phyloP scores from a whole-genome alignment of 129 eudicot genomes.

The Tagetes patula region DNA sequence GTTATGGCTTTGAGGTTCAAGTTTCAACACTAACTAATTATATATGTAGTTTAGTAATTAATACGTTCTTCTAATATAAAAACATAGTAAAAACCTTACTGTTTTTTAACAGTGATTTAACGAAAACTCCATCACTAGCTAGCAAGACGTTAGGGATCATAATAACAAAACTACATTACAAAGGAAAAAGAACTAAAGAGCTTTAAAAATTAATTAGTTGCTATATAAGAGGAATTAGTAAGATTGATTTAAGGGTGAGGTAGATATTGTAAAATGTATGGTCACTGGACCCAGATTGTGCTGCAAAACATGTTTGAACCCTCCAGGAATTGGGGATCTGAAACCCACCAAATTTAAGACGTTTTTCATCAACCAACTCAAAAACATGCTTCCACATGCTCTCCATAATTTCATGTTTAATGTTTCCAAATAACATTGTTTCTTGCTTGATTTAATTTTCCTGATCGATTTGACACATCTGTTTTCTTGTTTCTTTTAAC shows the following conservation, averaged over 20 bases:
- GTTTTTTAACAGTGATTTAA: no score
- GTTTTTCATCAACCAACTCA: slow-evolving; percentile 17
- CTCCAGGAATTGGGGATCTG: slow-evolving; percentile 30
- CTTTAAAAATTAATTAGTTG: no score
- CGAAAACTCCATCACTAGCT: no score
- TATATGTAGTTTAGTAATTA: no score
- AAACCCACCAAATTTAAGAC: background rate
- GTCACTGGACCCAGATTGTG: slow-evolving; percentile 3
- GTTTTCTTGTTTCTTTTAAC: background rate
- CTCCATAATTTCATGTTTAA: slow-evolving; percentile 12
- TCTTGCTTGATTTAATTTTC: background rate
- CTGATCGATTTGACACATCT: background rate
- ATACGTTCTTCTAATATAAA: no score
- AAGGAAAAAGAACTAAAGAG: no score
- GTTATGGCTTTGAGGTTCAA: no score
- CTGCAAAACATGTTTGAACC: slow-evolving; percentile 22
- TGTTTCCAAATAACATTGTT: slow-evolving; percentile 10
- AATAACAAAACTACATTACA: no score
- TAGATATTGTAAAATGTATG: background rate
- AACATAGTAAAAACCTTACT: no score
- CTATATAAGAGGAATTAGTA: no score
- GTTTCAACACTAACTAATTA: no score
- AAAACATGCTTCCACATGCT: slow-evolving; percentile 21
- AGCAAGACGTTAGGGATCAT: no score
- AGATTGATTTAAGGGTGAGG: background rate